Evolutionary conservation across 768 basidiomycete genomes (phyloP).

Genomic region (Suillus bovinus): DNA sequence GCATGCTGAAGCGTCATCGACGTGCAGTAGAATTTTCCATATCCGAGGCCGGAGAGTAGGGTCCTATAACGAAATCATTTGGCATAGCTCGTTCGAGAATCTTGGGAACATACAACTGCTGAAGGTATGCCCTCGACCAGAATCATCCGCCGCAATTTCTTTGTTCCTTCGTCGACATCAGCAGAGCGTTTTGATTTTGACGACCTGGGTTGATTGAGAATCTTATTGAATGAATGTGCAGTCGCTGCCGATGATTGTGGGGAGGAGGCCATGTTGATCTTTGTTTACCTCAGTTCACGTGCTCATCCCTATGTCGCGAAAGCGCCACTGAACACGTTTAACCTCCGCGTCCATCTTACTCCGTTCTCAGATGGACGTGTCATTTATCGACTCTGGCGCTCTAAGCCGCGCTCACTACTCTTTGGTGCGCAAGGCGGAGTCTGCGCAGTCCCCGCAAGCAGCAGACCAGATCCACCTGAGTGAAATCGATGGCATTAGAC

Average conservation of each 20-base stretch:
- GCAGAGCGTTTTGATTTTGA: conserved; percentile 64
- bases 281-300: conserved; percentile 9
- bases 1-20: conserved; percentile 76
- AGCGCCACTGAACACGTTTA: conserved; percentile 17
- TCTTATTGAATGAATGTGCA: conserved; percentile 79
- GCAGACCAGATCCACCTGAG: conserved; percentile 61
- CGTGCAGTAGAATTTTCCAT: conserved; percentile 92
- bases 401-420: conserved; percentile 73
- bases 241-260: conserved; percentile 36
- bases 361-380: conserved; percentile 59
- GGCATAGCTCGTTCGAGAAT: background rate
- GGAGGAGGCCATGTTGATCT: conserved; percentile 22
- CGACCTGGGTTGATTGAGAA: conserved; percentile 69
- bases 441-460: conserved; percentile 51
- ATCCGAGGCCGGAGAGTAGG: conserved; percentile 83
- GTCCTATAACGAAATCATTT: conserved; percentile 48
- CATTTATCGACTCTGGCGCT: conserved; percentile 79
- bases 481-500: conserved; percentile 60
- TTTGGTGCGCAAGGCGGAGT: conserved; percentile 73
- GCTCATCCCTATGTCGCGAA: conserved; percentile 11
- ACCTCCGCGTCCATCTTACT: conserved; percentile 6
- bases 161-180: conserved; percentile 80
- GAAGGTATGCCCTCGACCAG: conserved; percentile 91
- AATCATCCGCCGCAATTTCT: conserved; percentile 83
- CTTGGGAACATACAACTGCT: conserved; percentile 50